These are phyloP conservation scores for Myotisia sp. DNA, from an alignment of 2,329 filamentous ascomycete genomes.

Conservation along the genomic window DNA sequence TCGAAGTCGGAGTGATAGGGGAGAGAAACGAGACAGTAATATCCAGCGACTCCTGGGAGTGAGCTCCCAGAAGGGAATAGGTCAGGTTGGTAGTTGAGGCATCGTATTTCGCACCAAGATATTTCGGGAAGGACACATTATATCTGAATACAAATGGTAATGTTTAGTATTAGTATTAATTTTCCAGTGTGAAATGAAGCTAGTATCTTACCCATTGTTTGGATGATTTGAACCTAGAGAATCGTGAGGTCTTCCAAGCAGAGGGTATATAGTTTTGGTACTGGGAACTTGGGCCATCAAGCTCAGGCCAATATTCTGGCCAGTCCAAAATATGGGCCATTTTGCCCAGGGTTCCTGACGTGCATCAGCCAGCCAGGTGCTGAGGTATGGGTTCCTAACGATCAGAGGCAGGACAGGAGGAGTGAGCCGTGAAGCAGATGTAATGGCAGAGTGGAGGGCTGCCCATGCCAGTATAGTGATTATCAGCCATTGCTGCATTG, in stretches of 20 bases:
- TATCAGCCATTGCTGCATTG: slow-evolving; percentile 7
- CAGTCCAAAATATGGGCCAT: slow-evolving; percentile 81
- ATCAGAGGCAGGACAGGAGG: slow-evolving; percentile 58
- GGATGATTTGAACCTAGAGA: slow-evolving; percentile 32
- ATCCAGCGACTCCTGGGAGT: slow-evolving; percentile 13
- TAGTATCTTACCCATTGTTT: slow-evolving; percentile 27
- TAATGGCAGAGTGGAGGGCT: slow-evolving; percentile 27
- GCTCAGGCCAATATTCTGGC: slow-evolving; percentile 51
- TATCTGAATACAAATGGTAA: too few species aligned
- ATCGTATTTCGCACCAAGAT: slow-evolving; percentile 50
- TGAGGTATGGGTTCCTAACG: slow-evolving; percentile 64
- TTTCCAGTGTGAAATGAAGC: too few species aligned
- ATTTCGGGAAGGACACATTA: slow-evolving; percentile 44
- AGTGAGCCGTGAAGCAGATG: slow-evolving; percentile 39
- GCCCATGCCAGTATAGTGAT: slow-evolving; percentile 20
- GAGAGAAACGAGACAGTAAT: slow-evolving; percentile 54
- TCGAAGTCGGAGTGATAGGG: slow-evolving; percentile 68
- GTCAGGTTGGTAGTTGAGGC: slow-evolving; percentile 57
- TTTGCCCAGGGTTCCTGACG: slow-evolving; percentile 61
- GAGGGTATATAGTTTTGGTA: slow-evolving; percentile 46
- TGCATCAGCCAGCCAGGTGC: slow-evolving; percentile 59
- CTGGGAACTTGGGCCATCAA: slow-evolving; percentile 49
- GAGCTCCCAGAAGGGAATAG: slow-evolving; percentile 40
- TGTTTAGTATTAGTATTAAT: too few species aligned
- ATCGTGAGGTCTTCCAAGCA: slow-evolving; percentile 53